A percentile compares a stretch with the other conserved stretches of the same genome.
Evolutionary conservation across 805 yeast genomes (phyloP).

Genomic region (Saccharomycopsis vini): DNA sequence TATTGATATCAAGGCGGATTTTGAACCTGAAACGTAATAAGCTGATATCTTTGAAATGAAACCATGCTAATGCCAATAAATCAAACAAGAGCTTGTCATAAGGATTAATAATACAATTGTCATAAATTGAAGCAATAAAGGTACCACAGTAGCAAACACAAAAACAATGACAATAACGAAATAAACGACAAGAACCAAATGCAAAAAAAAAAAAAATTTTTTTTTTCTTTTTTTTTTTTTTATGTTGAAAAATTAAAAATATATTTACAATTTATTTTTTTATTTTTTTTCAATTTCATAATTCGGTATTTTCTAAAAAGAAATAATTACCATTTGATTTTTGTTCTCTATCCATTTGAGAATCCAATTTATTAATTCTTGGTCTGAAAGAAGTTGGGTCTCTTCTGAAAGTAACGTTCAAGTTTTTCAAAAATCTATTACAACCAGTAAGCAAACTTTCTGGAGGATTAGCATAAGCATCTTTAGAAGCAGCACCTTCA

Average conservation of each 20-base stretch:
- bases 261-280: too few species aligned
- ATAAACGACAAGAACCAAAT: too few species aligned
- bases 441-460: constrained; percentile 95
- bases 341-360: constrained; percentile 99
- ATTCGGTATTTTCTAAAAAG: constrained; percentile 46
- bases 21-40: neutral
- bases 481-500: constrained; percentile 87
- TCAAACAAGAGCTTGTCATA: neutral
- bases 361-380: constrained; percentile 93
- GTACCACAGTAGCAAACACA: too few species aligned
- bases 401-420: constrained; percentile 97
- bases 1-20: neutral
- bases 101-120: neutral
- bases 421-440: constrained; percentile 91
- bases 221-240: too few species aligned
- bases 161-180: neutral
- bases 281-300: too few species aligned
- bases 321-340: constrained; percentile 87
- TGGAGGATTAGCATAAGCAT: constrained; percentile 80
- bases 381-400: constrained; percentile 98
- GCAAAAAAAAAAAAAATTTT: neutral
- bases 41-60: neutral
- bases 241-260: too few species aligned
- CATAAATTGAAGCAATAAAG: neutral
- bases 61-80: neutral